These are phyloP conservation scores for Lactarius psammicola DNA, from an alignment of 768 basidiomycete genomes.

Conservation along the genomic window DNA sequence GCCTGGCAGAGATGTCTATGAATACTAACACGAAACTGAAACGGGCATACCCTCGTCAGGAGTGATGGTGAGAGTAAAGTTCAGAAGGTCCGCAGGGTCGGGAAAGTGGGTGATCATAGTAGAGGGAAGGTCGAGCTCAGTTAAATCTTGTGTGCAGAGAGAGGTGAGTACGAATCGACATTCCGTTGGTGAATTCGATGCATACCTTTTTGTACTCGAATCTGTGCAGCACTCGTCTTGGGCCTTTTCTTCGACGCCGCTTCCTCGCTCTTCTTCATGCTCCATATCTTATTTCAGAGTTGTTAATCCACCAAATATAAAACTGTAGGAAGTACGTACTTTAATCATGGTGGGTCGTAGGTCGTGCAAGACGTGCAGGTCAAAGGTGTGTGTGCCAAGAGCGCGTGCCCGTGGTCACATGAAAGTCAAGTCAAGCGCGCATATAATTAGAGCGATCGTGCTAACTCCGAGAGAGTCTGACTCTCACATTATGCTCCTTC, in stretches of 20 bases:
- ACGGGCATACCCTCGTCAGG: constrained; percentile 82
- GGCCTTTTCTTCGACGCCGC: constrained; percentile 97
- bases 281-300: constrained; percentile 75
- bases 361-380: constrained; percentile 18
- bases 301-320: constrained; percentile 14
- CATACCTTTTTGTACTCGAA: constrained; percentile 98
- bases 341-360: constrained; percentile 42
- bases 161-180: background rate
- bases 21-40: constrained; percentile 5
- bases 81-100: constrained; percentile 90
- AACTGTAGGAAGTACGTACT: constrained; percentile 32
- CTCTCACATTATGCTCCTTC: constrained; percentile 43
- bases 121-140: constrained; percentile 91
- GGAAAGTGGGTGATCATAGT: constrained; percentile 97
- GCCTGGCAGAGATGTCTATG: constrained; percentile 47
- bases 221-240: constrained; percentile 96
- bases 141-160: constrained; percentile 62
- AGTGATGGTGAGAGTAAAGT: constrained; percentile 92
- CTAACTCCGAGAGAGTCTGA: background rate
- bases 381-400: background rate
- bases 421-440: background rate
- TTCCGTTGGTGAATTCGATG: background rate
- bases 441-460: background rate
- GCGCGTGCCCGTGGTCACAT: constrained; percentile 4
- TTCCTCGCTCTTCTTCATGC: constrained; percentile 99